Conservation (phyloP, 2,329 filamentous ascomycete species). For the Trichophyton mentagrophytes region DNA sequence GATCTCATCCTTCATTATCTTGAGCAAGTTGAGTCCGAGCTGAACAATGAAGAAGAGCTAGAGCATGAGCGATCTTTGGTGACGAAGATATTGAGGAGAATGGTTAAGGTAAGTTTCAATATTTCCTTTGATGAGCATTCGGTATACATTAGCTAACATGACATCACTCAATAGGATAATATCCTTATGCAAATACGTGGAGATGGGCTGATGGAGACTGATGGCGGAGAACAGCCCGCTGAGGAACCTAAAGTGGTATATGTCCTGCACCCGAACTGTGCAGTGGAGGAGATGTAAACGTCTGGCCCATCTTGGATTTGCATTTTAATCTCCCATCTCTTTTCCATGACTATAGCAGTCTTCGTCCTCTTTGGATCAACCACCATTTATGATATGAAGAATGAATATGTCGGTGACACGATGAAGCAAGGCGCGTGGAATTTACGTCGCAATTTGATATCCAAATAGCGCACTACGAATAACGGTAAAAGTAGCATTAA, state of each 20-base stretch:
- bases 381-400: not conserved
- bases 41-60: constrained; percentile 70
- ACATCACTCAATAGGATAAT: constrained; percentile 37
- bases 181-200: constrained; percentile 55
- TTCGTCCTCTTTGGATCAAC: not conserved
- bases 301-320: not conserved
- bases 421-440: not conserved
- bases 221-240: constrained; percentile 41
- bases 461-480: not conserved
- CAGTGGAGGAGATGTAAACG: constrained; percentile 47
- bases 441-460: not conserved
- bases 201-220: constrained; percentile 75
- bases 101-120: constrained; percentile 66
- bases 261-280: constrained; percentile 87
- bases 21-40: constrained; percentile 74
- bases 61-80: constrained; percentile 60
- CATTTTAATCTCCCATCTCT: not conserved
- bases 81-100: constrained; percentile 79
- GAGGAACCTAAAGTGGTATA: constrained; percentile 53
- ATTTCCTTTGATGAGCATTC: not conserved
- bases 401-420: not conserved
- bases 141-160: not conserved
- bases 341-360: not conserved
- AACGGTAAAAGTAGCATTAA: not conserved
- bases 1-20: constrained; percentile 79